Evolutionary conservation across 805 yeast genomes (phyloP).

Genomic region (Clavispora santaluciae): DNA sequence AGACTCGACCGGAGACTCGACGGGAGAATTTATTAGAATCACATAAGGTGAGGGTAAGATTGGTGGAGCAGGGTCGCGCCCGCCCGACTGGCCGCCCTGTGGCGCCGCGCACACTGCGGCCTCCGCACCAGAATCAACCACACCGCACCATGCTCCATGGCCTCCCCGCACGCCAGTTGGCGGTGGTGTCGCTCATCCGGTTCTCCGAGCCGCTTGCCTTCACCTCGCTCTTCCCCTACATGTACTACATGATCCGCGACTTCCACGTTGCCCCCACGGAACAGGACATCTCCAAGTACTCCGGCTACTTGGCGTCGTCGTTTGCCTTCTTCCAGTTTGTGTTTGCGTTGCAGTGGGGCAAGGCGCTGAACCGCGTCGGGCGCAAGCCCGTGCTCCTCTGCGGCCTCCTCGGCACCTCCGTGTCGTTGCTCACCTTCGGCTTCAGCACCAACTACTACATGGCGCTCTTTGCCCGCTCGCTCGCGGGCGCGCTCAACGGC

Average conservation of each 20-base stretch:
- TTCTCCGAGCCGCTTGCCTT: constrained; percentile 61
- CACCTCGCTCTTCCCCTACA: constrained; percentile 60
- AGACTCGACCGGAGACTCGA: too few relatives aligned
- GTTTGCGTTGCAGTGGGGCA: constrained; percentile 59
- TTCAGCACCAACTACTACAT: constrained; percentile 46
- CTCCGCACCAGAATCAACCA: too few relatives aligned
- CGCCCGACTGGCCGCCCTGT: too few relatives aligned
- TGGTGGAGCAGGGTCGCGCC: too few relatives aligned
- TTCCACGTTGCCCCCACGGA: constrained; percentile 45
- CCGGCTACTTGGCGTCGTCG: constrained; percentile 57
- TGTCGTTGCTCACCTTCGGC: constrained; percentile 47
- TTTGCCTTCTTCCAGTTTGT: constrained; percentile 59
- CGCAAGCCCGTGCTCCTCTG: constrained; percentile 48
- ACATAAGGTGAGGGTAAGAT: too few relatives aligned
- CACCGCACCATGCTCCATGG: constrained; percentile 21
- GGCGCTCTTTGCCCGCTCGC: constrained; percentile 50
- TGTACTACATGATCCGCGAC: constrained; percentile 59
- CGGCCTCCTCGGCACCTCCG: constrained; percentile 51
- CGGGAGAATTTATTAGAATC: too few relatives aligned
- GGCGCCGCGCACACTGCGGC: too few relatives aligned
- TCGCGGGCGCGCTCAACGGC: constrained; percentile 58
- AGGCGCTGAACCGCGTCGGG: constrained; percentile 49
- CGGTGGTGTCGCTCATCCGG: constrained; percentile 38
- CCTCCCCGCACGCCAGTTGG: constrained; percentile 51
- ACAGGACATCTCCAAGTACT: constrained; percentile 52